A percentile compares a stretch with the other conserved stretches of the same genome.
Evolutionary conservation across 1,284 basidiomycete species (phyloP).

Genomic region (Pseudozyma hubeiensis): DNA sequence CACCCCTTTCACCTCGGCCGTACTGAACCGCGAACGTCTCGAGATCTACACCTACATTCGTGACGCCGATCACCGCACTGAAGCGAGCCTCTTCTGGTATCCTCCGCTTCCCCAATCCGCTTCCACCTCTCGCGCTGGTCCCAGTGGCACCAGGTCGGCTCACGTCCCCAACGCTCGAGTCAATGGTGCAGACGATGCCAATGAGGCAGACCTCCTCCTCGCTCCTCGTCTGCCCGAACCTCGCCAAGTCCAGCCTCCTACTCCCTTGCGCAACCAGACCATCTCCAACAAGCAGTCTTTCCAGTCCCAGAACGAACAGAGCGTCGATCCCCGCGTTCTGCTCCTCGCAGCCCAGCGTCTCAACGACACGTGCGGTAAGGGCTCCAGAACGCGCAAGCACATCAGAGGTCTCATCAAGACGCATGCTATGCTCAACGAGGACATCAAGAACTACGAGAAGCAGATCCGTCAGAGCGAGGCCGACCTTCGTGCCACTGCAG

Average conservation of each 20-base stretch:
- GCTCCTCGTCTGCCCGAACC: conserved; percentile 47
- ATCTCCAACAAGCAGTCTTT: conserved; percentile 22
- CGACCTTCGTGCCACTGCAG: conserved; percentile 26
- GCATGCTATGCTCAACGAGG: conserved; percentile 41
- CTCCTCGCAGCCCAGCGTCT: conserved; percentile 58
- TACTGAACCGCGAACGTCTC: conserved; percentile 56
- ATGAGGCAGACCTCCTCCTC: conserved; percentile 36
- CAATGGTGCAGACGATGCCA: conserved; percentile 17
- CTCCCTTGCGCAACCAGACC: conserved; percentile 32
- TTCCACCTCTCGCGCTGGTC: conserved; percentile 23
- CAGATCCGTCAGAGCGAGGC: conserved; percentile 46
- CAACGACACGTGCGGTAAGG: conserved; percentile 54
- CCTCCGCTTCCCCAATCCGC: conserved; percentile 41
- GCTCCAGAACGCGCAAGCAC: conserved; percentile 62
- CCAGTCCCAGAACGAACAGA: conserved; percentile 19
- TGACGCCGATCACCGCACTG: conserved; percentile 60
- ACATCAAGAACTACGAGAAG: conserved; percentile 41
- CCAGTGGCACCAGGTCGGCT: conserved; percentile 16
- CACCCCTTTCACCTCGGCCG: conserved; percentile 60
- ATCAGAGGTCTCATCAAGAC: conserved; percentile 62
- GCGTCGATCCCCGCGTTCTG: conserved; percentile 34
- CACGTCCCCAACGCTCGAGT: conserved; percentile 11
- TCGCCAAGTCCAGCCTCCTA: conserved; percentile 34
- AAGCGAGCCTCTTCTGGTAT: conserved; percentile 61
- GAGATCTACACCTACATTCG: conserved; percentile 65